Evolutionary conservation across 2,329 filamentous ascomycete species (phyloP).

Genomic region (Phaeosphaeriaceae sp.): DNA sequence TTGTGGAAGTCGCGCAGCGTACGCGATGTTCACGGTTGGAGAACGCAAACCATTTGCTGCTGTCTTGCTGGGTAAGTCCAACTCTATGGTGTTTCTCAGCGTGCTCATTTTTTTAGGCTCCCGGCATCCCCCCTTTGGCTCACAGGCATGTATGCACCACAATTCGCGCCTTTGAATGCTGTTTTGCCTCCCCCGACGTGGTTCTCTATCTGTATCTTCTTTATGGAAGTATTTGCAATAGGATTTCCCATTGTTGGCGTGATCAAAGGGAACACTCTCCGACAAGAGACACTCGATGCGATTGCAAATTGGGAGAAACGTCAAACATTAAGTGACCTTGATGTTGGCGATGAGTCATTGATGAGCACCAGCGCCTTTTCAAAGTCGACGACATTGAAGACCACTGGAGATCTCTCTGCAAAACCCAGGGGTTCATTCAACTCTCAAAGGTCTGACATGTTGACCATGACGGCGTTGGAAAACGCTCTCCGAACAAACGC

Average conservation of each 20-base stretch:
- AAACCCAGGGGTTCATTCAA: constrained; percentile 28
- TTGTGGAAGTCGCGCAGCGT: constrained; percentile 44
- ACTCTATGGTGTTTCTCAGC: background rate
- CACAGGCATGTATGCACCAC: constrained; percentile 38
- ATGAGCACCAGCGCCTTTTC: constrained; percentile 26
- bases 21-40: constrained; percentile 42
- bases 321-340: constrained; percentile 18
- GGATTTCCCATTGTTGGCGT: constrained; percentile 40
- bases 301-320: constrained; percentile 43
- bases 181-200: constrained; percentile 36
- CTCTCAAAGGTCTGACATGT: constrained; percentile 38
- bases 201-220: constrained; percentile 42
- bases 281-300: constrained; percentile 41
- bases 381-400: constrained; percentile 25
- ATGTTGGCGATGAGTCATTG: constrained; percentile 9
- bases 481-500: constrained; percentile 40
- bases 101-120: constrained; percentile 26
- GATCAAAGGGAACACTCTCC: constrained; percentile 33
- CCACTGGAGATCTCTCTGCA: constrained; percentile 10
- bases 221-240: constrained; percentile 41
- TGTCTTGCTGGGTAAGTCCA: constrained; percentile 39
- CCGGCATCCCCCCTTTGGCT: constrained; percentile 45
- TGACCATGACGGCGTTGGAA: constrained; percentile 44
- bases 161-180: constrained; percentile 32
- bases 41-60: constrained; percentile 42